Base-by-base conservation (phyloP, 2,329 filamentous ascomycete species). In the Uncinocarpus reesii region DNA sequence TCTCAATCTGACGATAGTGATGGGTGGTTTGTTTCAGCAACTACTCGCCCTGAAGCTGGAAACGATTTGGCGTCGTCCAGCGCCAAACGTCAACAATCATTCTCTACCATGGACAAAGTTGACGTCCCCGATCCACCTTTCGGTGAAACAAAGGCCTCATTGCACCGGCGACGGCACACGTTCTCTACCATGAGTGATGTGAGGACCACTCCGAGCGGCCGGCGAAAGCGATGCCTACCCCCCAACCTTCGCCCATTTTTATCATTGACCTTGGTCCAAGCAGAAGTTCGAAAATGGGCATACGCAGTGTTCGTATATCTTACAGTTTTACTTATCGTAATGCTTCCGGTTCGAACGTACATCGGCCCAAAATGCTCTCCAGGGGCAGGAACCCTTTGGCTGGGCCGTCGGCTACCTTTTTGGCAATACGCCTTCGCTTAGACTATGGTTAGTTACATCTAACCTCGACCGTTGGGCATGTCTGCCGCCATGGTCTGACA, bases 361-460 rank as follows among this genome's bases (percentile, higher is more conserved):
- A 79, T 96, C 42, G 68, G 75, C 32, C n/a, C 66, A 69, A 36
- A 72, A 77, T 53, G 88, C 87, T 11, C 72, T 98, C 1, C 60
- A 75, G 28, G 80, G 79, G 13, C 70, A 80, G 44, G 92, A 98
- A 57, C 88, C 92, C 0, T 78, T 98, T 37, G 86, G 90, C 2
- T 98, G 92, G 92, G 89, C 87, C 0, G 65, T 95, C 8, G 83
- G 86, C 1, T 98, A 98, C 64, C 70, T 95, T 2, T 78, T 96
- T 52, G 89, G 90, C 10, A 84, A 94, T 57, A 62, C 89, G 8
- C 74, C 78, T 0, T 74, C 72, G 59, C 79, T 95, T 56, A 77
- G 88, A 20, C 81, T 83, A 62, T 75, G 83, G 62, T 76, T 90
- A 7, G 72, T 86, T 13, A 76, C 75, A 51, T 74, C 78, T 52